phyloP scores from a whole-genome alignment of 2,329 filamentous ascomycete genomes.

The Aspergillus arachidicola region DNA sequence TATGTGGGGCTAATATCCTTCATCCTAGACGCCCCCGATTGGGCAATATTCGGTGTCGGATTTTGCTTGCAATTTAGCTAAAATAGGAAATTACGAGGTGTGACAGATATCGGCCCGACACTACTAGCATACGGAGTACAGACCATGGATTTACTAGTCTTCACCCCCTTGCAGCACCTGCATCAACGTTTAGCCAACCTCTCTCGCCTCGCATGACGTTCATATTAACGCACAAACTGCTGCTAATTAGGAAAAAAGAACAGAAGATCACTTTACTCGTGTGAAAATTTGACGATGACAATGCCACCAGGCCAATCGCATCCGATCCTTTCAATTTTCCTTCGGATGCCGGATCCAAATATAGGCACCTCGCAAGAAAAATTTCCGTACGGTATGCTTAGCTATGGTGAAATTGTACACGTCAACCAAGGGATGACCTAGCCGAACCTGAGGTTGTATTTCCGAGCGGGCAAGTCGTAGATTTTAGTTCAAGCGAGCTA shows the following conservation, averaged over 20 bases:
- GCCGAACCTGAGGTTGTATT: not conserved
- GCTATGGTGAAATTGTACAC: not conserved
- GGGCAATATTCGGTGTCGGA: not conserved
- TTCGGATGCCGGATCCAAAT: not conserved
- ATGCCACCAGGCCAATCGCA: not conserved
- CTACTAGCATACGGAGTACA: not conserved
- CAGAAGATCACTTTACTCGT: not conserved
- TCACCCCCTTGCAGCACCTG: not conserved
- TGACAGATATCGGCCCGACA: not conserved
- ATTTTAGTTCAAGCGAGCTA: not conserved
- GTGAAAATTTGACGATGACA: not conserved
- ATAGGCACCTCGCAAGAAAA: not conserved
- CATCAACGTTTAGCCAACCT: not conserved
- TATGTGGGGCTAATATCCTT: not conserved
- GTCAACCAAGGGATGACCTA: not conserved
- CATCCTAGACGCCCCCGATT: not conserved
- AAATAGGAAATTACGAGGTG: not conserved
- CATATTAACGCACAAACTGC: not conserved
- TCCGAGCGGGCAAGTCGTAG: not conserved
- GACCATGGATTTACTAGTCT: not conserved
- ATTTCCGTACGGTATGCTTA: not conserved
- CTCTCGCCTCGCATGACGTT: not conserved
- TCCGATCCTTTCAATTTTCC: not conserved
- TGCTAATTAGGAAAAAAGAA: too few relatives aligned
- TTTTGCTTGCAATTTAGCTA: not conserved